Evolutionary conservation across 148 eudicot genomes (phyloP), one percentile per base, ranked within the genome.

Genomic region (Pouteria glomerata): DNA sequence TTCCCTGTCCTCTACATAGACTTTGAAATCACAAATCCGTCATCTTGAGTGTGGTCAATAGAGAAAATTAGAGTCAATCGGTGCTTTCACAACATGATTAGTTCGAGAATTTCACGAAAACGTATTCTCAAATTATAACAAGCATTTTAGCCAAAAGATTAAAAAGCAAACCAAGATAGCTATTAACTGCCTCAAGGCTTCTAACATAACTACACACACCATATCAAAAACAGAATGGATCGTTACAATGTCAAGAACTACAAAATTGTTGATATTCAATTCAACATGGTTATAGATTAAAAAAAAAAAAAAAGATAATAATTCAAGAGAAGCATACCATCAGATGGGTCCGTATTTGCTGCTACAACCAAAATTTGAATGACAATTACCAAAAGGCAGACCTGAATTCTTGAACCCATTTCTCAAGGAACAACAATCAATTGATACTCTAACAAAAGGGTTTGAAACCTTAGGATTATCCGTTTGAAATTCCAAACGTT

Each of bases 351-450:
- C 14, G 76, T 64, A 52, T 27, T 6, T 73, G 86, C 85, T 48
- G 73, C 72, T 64, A 66, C 75, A 60, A 66, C 16, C 4, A 74
- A 76, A 30, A 68, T 34, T 64, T 71, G 88, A 44, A 80, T 26
- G 65, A 56, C 71, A 57, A 83, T 51, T 63, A 83, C 52, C 59
- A 82, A 45, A n/a, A n/a, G n/a, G n/a, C n/a, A n/a, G n/a, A n/a
- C n/a, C n/a, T n/a, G n/a, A n/a, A n/a, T n/a, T n/a, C n/a, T n/a
- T n/a, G n/a, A n/a, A n/a, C n/a, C n/a, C n/a, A n/a, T n/a, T n/a
- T n/a, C n/a, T n/a, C n/a, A 11, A 86, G 8, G 50, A 50, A 77
- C 48, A 78, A 57, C 76, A 24, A 8, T 41, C 37, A 27, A 26
- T 47, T 73, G 24, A 6, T 3, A 51, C 13, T 61, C 27, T 30